Evolutionary conservation across 2,329 filamentous ascomycete genomes (phyloP).

Genomic region (Fusarium humuli): DNA sequence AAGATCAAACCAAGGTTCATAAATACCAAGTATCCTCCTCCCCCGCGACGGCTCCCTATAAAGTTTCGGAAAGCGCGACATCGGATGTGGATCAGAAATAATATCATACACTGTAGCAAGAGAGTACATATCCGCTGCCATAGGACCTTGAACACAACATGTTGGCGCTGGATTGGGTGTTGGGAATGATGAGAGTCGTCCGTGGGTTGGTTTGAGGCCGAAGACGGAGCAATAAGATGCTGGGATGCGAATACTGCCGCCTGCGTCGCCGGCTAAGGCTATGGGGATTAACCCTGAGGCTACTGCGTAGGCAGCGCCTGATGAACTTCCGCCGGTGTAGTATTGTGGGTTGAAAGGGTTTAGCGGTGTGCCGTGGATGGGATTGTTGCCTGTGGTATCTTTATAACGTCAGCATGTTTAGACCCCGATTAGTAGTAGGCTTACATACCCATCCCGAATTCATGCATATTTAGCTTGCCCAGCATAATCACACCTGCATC

Average conservation of each 20-base stretch:
- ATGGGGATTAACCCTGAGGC: constrained; percentile 76
- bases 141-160: constrained; percentile 74
- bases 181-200: constrained; percentile 72
- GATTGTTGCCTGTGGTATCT: constrained; percentile 82
- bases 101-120: constrained; percentile 73
- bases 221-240: constrained; percentile 78
- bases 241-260: constrained; percentile 80
- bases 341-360: constrained; percentile 80
- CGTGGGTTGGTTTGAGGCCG: constrained; percentile 78
- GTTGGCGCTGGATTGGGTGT: constrained; percentile 69
- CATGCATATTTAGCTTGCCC: constrained; percentile 83
- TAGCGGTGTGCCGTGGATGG: constrained; percentile 76
- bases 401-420: constrained; percentile 8
- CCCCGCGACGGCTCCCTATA: constrained; percentile 40
- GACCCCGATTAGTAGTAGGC: neutral
- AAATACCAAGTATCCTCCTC: constrained; percentile 70
- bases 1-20: constrained; percentile 69
- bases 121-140: constrained; percentile 74
- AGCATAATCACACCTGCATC: constrained; percentile 77
- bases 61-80: constrained; percentile 63
- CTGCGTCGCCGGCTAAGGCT: constrained; percentile 77
- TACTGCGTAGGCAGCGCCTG: constrained; percentile 79
- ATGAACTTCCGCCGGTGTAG: constrained; percentile 82
- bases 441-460: constrained; percentile 74
- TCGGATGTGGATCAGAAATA: constrained; percentile 71